phyloP scores from a whole-genome alignment of 345 rosid genomes.

The Ricinus communis region DNA sequence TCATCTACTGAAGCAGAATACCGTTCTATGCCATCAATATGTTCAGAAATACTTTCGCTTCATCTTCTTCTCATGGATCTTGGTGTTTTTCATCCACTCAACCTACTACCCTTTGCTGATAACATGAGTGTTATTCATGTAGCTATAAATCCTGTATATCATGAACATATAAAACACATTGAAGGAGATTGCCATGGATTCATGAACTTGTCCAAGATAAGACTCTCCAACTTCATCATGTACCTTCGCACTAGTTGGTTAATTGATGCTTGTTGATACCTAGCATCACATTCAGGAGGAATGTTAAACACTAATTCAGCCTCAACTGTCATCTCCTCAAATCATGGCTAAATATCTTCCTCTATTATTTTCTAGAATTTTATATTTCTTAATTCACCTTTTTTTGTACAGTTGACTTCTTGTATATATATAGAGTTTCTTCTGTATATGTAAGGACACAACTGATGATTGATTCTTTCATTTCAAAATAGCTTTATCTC shows the following conservation, averaged over 20 bases:
- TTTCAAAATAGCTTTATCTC: too few relatives aligned
- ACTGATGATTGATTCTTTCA: too few relatives aligned
- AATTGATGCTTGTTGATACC: background rate
- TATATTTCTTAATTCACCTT: too few relatives aligned
- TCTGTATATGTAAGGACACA: too few relatives aligned
- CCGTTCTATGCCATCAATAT: background rate
- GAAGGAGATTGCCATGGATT: background rate
- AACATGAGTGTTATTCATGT: background rate
- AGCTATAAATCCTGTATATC: background rate
- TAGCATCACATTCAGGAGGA: background rate
- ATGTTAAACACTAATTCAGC: background rate
- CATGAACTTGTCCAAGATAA: background rate
- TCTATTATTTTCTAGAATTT: too few relatives aligned
- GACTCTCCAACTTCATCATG: conserved; percentile 5
- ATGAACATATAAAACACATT: background rate
- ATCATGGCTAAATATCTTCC: too few relatives aligned
- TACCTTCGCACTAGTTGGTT: background rate
- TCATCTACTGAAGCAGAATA: background rate
- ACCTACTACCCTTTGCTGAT: background rate
- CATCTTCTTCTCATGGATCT: background rate
- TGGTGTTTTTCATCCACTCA: background rate
- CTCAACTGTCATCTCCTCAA: too few relatives aligned
- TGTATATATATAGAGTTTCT: too few relatives aligned
- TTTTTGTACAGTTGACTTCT: too few relatives aligned
- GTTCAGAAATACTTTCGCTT: background rate